These are phyloP conservation scores for Leishmania gerbilli DNA, from an alignment of 208 protist species.

Conservation along the genomic window DNA sequence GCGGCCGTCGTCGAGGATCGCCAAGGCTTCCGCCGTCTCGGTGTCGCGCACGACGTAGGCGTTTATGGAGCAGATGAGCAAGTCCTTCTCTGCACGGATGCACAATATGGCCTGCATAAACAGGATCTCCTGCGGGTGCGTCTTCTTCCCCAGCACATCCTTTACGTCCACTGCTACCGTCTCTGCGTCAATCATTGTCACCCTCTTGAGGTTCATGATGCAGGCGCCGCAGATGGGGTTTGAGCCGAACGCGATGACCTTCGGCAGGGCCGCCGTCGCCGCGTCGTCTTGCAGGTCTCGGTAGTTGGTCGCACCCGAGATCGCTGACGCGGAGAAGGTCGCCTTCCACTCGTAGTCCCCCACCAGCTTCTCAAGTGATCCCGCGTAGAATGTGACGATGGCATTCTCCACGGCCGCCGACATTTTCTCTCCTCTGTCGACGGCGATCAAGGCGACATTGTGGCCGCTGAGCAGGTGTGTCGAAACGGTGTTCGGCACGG, in stretches of 20 bases:
- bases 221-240: constrained; percentile 67
- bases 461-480: constrained; percentile 33
- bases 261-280: constrained; percentile 8
- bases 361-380: constrained; percentile 23
- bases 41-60: constrained; percentile 33
- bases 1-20: constrained; percentile 42
- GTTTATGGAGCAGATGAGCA: constrained; percentile 47
- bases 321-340: constrained; percentile 35
- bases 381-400: constrained; percentile 27
- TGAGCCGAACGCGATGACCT: constrained; percentile 45
- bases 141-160: constrained; percentile 24
- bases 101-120: constrained; percentile 46
- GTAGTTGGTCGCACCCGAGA: constrained; percentile 33
- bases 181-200: constrained; percentile 19
- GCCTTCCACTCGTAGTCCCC: constrained; percentile 34
- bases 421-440: constrained; percentile 24
- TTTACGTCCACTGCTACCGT: constrained; percentile 35
- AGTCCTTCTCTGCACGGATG: constrained; percentile 25
- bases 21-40: constrained; percentile 42
- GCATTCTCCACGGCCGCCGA: constrained; percentile 23
- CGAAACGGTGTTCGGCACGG: constrained; percentile 19
- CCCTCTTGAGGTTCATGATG: constrained; percentile 43
- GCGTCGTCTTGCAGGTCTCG: constrained; percentile 44
- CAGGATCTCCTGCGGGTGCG: constrained; percentile 35
- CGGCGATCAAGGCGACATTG: constrained; percentile 25